Conservation (phyloP, 164 flowering plant species). For the Magnolia changhungtana region DNA sequence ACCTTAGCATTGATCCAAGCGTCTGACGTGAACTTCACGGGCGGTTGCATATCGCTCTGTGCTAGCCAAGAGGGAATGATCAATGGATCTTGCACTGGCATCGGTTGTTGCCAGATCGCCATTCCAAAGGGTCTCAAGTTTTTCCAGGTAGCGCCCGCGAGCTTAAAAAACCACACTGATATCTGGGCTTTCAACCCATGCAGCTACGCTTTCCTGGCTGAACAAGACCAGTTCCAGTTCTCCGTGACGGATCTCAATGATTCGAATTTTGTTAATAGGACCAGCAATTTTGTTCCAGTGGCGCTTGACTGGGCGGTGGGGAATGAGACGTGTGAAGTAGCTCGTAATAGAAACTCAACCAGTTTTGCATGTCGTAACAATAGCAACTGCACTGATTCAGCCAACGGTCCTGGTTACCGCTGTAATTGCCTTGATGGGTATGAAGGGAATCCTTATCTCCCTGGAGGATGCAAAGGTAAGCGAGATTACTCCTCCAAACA, state of each 20-base stretch:
- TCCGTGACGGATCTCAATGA: conserved; percentile 4
- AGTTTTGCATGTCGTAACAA: conserved; percentile 11
- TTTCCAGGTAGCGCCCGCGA: background rate
- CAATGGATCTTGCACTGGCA: conserved; percentile 6
- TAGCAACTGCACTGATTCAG: background rate
- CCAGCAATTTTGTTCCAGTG: background rate
- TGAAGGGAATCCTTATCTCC: conserved; percentile 22
- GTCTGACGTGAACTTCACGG: background rate
- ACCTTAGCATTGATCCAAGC: background rate
- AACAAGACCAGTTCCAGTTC: background rate
- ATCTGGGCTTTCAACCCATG: conserved; percentile 13
- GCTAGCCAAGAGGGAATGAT: background rate
- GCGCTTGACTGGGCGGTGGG: conserved; percentile 17
- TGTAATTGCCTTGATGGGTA: conserved; percentile 15
- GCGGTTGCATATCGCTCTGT: conserved; percentile 11
- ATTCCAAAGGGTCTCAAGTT: conserved; percentile 6
- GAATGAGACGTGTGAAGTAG: conserved; percentile 9
- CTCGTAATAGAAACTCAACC: background rate
- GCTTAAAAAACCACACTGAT: background rate
- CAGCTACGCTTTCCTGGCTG: conserved; percentile 14
- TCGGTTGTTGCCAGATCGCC: conserved; percentile 1
- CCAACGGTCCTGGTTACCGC: conserved; percentile 14
- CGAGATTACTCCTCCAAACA: background rate
- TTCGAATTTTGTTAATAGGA: background rate
- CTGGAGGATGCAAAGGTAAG: conserved; percentile 22